Percentiles rank a stretch among this genome's conserved stretches.
Evolutionary conservation across 345 rosid species (phyloP).

Genomic region (Cardamine resedifolia): DNA sequence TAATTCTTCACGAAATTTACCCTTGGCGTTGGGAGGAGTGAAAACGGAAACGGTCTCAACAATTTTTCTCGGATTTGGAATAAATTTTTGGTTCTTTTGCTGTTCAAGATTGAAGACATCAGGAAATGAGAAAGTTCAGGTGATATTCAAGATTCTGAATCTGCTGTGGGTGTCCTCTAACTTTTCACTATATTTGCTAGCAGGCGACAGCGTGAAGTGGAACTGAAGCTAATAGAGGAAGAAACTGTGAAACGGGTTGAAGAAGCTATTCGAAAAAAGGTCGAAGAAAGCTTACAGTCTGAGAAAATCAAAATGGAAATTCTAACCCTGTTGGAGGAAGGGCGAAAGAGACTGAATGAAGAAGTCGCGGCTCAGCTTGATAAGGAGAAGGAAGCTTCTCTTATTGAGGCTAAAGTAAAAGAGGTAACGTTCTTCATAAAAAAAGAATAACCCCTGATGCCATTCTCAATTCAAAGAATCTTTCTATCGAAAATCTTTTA

Average conservation of each 20-base stretch:
- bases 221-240: constrained; percentile 82
- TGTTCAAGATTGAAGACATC: constrained; percentile 45
- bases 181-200: constrained; percentile 40
- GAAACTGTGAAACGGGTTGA: constrained; percentile 87
- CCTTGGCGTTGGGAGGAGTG: constrained; percentile 19
- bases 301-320: constrained; percentile 71
- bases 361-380: constrained; percentile 84
- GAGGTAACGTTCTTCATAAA: constrained; percentile 51
- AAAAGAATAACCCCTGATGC: background rate
- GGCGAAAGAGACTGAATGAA: constrained; percentile 61
- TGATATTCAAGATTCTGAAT: constrained; percentile 24
- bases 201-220: constrained; percentile 96
- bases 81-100: constrained; percentile 20
- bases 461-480: background rate
- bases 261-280: constrained; percentile 69
- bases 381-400: constrained; percentile 75
- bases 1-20: background rate
- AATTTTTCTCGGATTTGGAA: constrained; percentile 8
- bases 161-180: constrained; percentile 32
- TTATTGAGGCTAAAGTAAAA: constrained; percentile 64
- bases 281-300: constrained; percentile 75
- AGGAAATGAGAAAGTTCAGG: constrained; percentile 37
- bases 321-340: constrained; percentile 66
- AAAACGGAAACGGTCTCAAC: constrained; percentile 9
- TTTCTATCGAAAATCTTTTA: background rate